Evolutionary conservation across 139 green algal genomes (phyloP).

Genomic region (Auxenochlorella protothecoides): DNA sequence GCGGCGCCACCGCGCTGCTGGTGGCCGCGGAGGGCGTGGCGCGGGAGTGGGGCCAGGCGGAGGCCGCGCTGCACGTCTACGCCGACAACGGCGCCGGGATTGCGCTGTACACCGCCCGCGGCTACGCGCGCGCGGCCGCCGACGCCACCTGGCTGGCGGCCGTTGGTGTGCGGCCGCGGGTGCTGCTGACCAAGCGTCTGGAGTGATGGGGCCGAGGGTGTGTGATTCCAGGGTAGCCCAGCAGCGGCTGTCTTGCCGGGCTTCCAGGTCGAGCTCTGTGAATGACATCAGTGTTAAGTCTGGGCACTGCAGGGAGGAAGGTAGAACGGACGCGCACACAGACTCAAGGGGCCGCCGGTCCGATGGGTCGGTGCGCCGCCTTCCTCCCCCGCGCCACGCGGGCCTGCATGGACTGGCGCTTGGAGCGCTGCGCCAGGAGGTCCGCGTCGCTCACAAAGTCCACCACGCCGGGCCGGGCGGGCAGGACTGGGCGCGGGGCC

Average conservation of each 20-base stretch:
- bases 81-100: constrained; percentile 31
- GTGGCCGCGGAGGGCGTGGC: constrained; percentile 25
- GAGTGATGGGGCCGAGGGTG: background rate
- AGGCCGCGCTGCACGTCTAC: constrained; percentile 32
- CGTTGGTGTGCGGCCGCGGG: constrained; percentile 16
- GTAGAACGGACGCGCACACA: background rate
- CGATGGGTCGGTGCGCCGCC: background rate
- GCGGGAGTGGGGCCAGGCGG: constrained; percentile 18
- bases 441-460: no score
- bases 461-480: no score
- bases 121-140: constrained; percentile 16
- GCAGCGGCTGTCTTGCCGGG: background rate
- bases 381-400: background rate
- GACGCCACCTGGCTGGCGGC: constrained; percentile 13
- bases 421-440: no score
- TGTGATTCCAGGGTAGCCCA: background rate
- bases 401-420: no score
- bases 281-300: background rate
- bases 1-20: constrained; percentile 18
- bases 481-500: no score
- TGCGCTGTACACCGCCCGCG: constrained; percentile 23
- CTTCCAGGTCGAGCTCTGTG: background rate
- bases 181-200: constrained; percentile 24
- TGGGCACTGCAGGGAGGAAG: background rate
- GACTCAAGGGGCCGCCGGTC: background rate